phyloP scores from a whole-genome alignment of 345 rosid genomes.

The Eutrema yunnanense region DNA sequence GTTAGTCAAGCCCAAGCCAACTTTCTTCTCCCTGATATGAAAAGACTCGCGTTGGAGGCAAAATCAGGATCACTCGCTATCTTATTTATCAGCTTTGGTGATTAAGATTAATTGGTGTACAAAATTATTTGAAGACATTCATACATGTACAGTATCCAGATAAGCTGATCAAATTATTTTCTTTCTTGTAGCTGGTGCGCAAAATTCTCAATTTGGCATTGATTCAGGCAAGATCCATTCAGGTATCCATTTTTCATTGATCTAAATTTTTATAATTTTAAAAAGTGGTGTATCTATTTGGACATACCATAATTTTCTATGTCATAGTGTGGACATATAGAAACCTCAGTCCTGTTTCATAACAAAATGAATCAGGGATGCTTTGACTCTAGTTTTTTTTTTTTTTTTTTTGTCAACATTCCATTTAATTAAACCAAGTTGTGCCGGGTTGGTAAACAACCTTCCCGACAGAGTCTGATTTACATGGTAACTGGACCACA shows the following conservation, averaged over 20 bases:
- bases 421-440: too few species aligned
- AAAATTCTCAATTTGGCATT: conserved; percentile 49
- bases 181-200: conserved; percentile 61
- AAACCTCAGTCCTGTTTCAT: neutral
- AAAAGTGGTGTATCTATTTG: neutral
- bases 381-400: conserved; percentile 1
- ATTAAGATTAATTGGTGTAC: conserved; percentile 7
- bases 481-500: too few species aligned
- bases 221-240: conserved; percentile 57
- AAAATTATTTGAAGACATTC: neutral
- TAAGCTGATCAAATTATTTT: conserved; percentile 13
- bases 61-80: conserved; percentile 74
- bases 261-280: neutral
- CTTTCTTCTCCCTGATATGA: conserved; percentile 83
- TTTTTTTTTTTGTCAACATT: too few species aligned
- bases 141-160: conserved; percentile 12
- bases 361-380: neutral
- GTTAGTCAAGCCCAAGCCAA: conserved; percentile 60
- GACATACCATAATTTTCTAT: neutral
- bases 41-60: conserved; percentile 67
- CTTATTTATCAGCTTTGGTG: conserved; percentile 85
- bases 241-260: conserved; percentile 31
- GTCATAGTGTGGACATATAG: neutral
- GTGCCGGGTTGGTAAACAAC: too few species aligned
- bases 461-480: too few species aligned